Base-by-base conservation (phyloP, 352 stramenopile genomes). In the Phytophthora tubulina region DNA sequence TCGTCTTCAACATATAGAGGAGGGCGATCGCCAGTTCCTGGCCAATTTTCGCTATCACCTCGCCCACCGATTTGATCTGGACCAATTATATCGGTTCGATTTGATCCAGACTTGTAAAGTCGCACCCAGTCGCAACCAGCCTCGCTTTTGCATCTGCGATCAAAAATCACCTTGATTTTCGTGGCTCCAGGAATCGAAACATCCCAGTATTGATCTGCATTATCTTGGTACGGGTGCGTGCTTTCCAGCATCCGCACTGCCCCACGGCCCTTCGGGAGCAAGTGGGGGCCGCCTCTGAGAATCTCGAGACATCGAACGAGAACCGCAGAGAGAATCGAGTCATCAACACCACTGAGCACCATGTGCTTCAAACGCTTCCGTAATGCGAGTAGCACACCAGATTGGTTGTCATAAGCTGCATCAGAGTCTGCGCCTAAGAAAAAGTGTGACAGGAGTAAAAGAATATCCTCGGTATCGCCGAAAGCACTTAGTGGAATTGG, bases 1-100 rank as follows among this genome's bases (percentile, higher is more conserved):
- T 97, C 84, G 0, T 63, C 76, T 8, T 96, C 78, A 21, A 97
- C 83, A 17, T 90, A 75, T 6, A 98, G 67, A 0, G 93, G 88
- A n/a, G 78, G 74, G 6, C 81, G 80, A 6, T 75, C 84, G 3
- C 75, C 81, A 60, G 67, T 92, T 5, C 91, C 93, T 14, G 91
- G 91, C 80, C 85, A 98, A 46, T 96, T 97, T 62, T 92, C 80
- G 44, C 42, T 85, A 4, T 84, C 85, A 11, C 78, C 78, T 39
- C 88, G 77, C 1, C 92, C 92, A 14, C 85, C 75, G 58, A 92
- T 93, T 54, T 89, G 79, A 10, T 76, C 59, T 17, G 89, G 84
- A 1, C 85, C 88, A 62, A 85, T 81, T 9, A 39, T 78, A 32
- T 86, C 76, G 0, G 49, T 67, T 44, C 85, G 81, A 30, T 88